Base-by-base conservation (phyloP, 2,329 filamentous ascomycete species). In the Ramularia collo-cygni region DNA sequence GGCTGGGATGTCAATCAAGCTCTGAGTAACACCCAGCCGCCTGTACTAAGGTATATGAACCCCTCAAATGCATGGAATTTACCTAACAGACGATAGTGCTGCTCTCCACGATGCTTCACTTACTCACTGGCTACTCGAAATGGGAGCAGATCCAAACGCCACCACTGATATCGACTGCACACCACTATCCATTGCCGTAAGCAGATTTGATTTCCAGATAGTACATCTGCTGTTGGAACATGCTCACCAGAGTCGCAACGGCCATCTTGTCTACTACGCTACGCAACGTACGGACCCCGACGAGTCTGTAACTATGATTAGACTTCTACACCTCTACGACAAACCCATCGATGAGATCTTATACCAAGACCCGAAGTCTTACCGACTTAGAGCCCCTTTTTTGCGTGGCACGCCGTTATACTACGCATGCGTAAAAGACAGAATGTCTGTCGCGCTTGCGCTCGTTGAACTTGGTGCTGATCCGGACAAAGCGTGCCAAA, bases 261-360 rank as follows among this genome's bases (percentile, higher is more conserved):
- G 32, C 8, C 38, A 41, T 26, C 38, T 41, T 24, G 33, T 41
- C 24, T 41, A 27, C 26, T 18, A 41, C 26, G 38, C 38, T 3
- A 41, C 38, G 13, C 38, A 41, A 32, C 38, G 38, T 16, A 12
- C 21, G 14, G 26, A 36, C 12, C 2, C 29, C 4, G 12, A 30
- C 27, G 32, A 41, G 10, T 13, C 38, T 8, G 36, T 12, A 17
- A 35, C 21, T 8, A 29, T 36, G 32, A 36, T 41, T 28, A 13
- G 17, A 9, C 32, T 41, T 10, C 26, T 41, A 24, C 38, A 36
- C 9, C 13, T 35, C 18, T 18, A 30, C 9, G 10, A 24, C 16
- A 41, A 41, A 17, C 38, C 38, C 10, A 41, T 41, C 26, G 38
- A 41, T 32, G 38, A 41, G 5, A 41, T 41, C 12, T 15, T 41